Base-by-base conservation (phyloP, 345 rosid genomes). In the Odontarrhena argentea region DNA sequence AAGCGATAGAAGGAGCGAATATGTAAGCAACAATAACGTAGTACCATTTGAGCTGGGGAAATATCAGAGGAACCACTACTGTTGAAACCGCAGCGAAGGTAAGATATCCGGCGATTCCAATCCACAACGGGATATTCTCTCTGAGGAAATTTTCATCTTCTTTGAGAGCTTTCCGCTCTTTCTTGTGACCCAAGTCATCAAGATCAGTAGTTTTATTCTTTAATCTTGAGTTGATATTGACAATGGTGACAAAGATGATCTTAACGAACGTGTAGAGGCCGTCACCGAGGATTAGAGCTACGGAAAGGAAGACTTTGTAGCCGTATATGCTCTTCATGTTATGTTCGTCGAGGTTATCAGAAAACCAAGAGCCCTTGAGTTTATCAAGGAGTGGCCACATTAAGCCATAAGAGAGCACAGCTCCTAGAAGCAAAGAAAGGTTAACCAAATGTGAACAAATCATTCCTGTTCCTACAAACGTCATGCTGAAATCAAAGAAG, bases 31-130 rank as follows among this genome's bases (percentile, higher is more conserved):
- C 71, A 6, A 93, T 64, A 24, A 89, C 85, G 42, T 76, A 87
- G 73, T 89, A 89, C 98, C 98, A 89, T 73, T 86, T 93, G 11
- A 93, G 92, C 80, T 90, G 84, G 45, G 97, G 96, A 78, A 93
- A 93, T 79, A 93, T 89, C 60, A 78, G 65, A 8, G 97, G 98
- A 70, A 90, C 75, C 28, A 65, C 79, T 38, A 90, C 77, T 44
- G 76, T 80, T 47, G 98, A 87, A 26, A 86, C 9, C 18, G 83
- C 34, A 2, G 96, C 76, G 69, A 81, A 88, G 59, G 72, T 55
- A 1, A 80, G 35, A 61, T 90, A 93, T 44, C 98, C 97, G 0
- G 69, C 32, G 1, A 86, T 8, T 28, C 82, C 92, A 3, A 93
- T 22, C 96, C 94, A 87, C 83, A 85, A 48, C 2, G 98, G 98